phyloP scores from a whole-genome alignment of 768 basidiomycete genomes.

The Phaeotremella fagi region DNA sequence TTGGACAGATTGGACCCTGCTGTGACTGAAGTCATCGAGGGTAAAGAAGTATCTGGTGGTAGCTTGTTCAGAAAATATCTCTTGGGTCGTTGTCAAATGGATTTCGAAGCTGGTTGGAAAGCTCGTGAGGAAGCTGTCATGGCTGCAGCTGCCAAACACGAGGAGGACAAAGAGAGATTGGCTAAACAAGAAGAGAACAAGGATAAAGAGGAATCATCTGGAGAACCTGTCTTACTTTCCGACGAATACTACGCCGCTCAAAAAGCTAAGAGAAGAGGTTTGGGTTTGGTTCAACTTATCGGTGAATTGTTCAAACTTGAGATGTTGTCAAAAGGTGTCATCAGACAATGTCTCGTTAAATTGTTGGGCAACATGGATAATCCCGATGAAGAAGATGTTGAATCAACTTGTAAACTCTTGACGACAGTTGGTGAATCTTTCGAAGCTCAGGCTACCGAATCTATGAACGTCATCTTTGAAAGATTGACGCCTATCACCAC shows the following conservation, averaged over 20 bases:
- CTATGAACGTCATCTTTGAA: slow-evolving; percentile 89
- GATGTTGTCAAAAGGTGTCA: slow-evolving; percentile 96
- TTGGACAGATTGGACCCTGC: slow-evolving; percentile 85
- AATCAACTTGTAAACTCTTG: slow-evolving; percentile 87
- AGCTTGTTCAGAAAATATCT: slow-evolving; percentile 95
- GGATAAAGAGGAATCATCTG: slow-evolving; percentile 54
- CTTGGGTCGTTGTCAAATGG: slow-evolving; percentile 92
- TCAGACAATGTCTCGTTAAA: slow-evolving; percentile 98
- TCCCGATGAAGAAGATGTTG: slow-evolving; percentile 96
- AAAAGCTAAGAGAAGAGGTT: slow-evolving; percentile 94
- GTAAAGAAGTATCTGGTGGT: slow-evolving; percentile 86
- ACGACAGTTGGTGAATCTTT: slow-evolving; percentile 79
- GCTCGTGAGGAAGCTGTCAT: slow-evolving; percentile 79
- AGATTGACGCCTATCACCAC: slow-evolving; percentile 79
- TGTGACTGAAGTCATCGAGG: slow-evolving; percentile 84
- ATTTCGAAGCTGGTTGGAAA: slow-evolving; percentile 94
- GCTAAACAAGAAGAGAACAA: slow-evolving; percentile 53
- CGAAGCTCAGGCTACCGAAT: slow-evolving; percentile 75
- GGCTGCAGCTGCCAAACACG: slow-evolving; percentile 76
- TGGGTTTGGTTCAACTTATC: slow-evolving; percentile 96
- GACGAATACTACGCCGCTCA: slow-evolving; percentile 95
- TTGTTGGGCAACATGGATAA: slow-evolving; percentile 86
- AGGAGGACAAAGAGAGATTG: slow-evolving; percentile 66
- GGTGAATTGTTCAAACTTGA: slow-evolving; percentile 98
- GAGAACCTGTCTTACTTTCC: slow-evolving; percentile 71